These are phyloP conservation scores for Peribolospora kevripleyi DNA, from an alignment of 768 basidiomycete species.

Conservation along the genomic window DNA sequence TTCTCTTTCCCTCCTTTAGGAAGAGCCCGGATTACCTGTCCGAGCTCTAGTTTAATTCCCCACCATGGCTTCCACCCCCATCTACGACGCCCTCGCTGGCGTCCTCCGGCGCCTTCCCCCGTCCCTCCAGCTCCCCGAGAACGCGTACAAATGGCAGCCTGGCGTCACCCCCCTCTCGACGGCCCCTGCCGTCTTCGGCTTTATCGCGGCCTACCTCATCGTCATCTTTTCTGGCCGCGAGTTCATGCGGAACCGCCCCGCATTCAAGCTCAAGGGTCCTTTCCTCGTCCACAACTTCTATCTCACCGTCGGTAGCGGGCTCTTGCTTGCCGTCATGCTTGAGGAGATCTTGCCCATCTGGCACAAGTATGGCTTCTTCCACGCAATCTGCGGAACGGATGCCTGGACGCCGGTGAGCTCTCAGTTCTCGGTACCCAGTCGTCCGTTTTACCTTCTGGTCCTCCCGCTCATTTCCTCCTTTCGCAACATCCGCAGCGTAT, in stretches of 20 bases:
- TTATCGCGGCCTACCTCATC: constrained; percentile 59
- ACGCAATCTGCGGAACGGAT: constrained; percentile 45
- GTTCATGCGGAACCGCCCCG: constrained; percentile 52
- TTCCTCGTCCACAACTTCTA: constrained; percentile 53
- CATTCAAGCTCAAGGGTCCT: constrained; percentile 27
- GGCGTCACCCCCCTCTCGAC: constrained; percentile 66
- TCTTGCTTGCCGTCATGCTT: constrained; percentile 65
- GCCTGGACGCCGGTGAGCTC: constrained; percentile 69
- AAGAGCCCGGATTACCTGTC: too few species aligned
- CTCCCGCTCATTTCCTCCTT: background rate
- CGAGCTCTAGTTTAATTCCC: too few species aligned
- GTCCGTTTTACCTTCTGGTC: background rate
- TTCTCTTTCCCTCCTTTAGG: too few species aligned
- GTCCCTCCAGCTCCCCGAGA: too few species aligned
- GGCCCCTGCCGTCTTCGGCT: constrained; percentile 35
- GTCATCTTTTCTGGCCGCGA: constrained; percentile 64
- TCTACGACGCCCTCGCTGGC: too few species aligned
- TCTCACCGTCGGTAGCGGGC: constrained; percentile 55
- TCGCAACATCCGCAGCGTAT: constrained; percentile 30
- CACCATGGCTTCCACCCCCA: too few species aligned
- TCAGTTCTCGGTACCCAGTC: background rate
- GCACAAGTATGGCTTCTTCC: constrained; percentile 43
- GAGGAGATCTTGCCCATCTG: constrained; percentile 40
- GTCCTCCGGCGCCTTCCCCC: too few species aligned
- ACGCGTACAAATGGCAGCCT: constrained; percentile 6